Base-by-base conservation (phyloP, 129 eudicot genomes). In the Kitagawia praeruptora region DNA sequence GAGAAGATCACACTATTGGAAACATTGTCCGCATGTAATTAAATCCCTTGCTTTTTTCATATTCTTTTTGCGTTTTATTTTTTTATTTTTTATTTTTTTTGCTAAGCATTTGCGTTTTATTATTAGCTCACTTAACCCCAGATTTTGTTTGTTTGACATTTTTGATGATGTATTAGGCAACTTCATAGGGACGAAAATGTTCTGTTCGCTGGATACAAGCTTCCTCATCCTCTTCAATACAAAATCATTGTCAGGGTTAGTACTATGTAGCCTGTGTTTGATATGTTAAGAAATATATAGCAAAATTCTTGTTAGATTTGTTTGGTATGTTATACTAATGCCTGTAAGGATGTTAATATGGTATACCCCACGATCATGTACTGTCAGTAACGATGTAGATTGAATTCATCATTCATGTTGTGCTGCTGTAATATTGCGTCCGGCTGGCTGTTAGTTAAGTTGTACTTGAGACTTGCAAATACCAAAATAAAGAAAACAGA, bases 211-310 rank as follows among this genome's bases (percentile, higher is more conserved):
- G 98, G 98, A 31, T 94, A 94, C 96, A 94, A 94, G 92, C 89
- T 94, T 81, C 98, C 98, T 76, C 98, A 94, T 76, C 98, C 98
- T 51, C 98, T 94, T 61, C 96, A 94, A 89, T 94, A 94, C 93
- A 91, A 94, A 79, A 94, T 94, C 47, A 81, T 94, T 49, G 86
- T 94, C 28, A 86, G 98, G 90, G 98, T 91, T 70, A 82, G 98
- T 91, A 21, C 53, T 80, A 21, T 73, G n/a, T 21, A 27, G 48
- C 34, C 40, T 70, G 37, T 53, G n/a, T 53, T 53, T 5, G n/a
- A 53, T 8, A 61, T 61, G 34, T 61, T 61, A 16, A 19, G 10
- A 47, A 47, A 18, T 19, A 18, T 53, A 19, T 53, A 27, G 37
- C 34, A 61, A 54, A n/a, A 23, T 19, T 23, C 37, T 8, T 61